Evolutionary conservation across 2,329 filamentous ascomycete species (phyloP), one percentile per base, ranked within the genome.

Genomic region (Metarhizium anisopliae): DNA sequence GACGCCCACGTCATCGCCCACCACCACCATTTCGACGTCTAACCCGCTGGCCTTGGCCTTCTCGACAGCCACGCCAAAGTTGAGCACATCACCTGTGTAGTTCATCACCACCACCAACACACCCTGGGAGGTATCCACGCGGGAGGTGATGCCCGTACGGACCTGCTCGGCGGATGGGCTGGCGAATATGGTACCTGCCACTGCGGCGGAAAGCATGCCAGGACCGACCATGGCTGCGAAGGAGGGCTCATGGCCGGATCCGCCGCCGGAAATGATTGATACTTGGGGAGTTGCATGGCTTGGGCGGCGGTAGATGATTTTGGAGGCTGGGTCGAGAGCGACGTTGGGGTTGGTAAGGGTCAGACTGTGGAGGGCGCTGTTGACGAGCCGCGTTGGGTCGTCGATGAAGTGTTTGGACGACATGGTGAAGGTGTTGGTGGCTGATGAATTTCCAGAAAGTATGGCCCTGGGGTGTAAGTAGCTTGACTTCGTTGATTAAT

Each of bases 61-160:
- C 71, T 96, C 93, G 8, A 94, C 89, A 0, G 87, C 92, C 81
- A 96, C 87, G 55, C 91, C 92, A 67, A 96, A 96, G 73, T 96
- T 95, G 62, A 96, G 79, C 54, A 96, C 83, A 68, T 92, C 89
- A 42, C 89, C 89, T 1, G 90, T 95, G 71, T 95, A 95, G 70
- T 96, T 96, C 89, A 95, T 96, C 35, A 95, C 89, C 6, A 92
- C 86, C n/a, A 96, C 87, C 45, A 96, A 70, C 1, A 96, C 87
- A 29, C 92, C 93, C 59, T 83, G 81, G 49, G 81, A 77, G 3
- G 80, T 79, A 58, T 89, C 83, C 3, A 95, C 87, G 20, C 89
- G 79, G 47, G 84, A 81, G 66, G 86, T 81, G 54, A 95, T 86
- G 57, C 85, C 90, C 61, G 82, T 78, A 55, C 89, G 83, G 55